Percentiles rank a stretch among this genome's conserved stretches.
Evolutionary conservation across 1,284 basidiomycete species (phyloP).

Genomic region (Pholiota adiposa): DNA sequence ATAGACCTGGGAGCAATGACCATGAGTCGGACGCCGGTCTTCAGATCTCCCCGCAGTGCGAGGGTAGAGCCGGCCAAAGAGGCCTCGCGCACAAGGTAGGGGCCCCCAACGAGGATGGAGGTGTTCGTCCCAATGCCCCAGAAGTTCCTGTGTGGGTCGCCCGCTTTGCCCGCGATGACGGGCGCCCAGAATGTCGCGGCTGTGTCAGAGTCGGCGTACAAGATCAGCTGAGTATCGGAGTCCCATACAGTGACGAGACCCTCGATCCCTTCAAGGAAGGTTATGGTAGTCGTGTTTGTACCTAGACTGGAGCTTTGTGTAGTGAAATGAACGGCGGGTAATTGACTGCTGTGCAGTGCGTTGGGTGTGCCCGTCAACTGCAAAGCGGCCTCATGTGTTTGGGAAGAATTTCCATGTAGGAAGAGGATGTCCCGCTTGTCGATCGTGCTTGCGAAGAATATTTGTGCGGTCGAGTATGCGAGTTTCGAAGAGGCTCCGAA

Average conservation of each 20-base stretch:
- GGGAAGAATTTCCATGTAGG: conserved; percentile 61
- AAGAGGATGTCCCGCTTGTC: conserved; percentile 71
- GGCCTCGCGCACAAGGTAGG: conserved; percentile 58
- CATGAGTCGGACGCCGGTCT: conserved; percentile 45
- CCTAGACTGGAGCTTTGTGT: conserved; percentile 18
- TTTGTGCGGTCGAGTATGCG: conserved; percentile 68
- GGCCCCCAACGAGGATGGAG: conserved; percentile 59
- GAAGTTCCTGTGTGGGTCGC: conserved; percentile 43
- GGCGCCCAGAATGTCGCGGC: conserved; percentile 59
- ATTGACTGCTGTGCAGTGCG: conserved; percentile 34
- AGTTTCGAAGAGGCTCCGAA: conserved; percentile 60
- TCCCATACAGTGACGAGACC: conserved; percentile 69
- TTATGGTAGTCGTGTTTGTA: conserved; percentile 37
- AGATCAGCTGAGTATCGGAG: conserved; percentile 63
- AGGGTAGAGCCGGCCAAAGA: conserved; percentile 41
- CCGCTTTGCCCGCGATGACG: conserved; percentile 33
- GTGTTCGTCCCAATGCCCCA: conserved; percentile 56
- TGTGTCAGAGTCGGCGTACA: conserved; percentile 67
- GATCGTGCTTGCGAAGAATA: conserved; percentile 70
- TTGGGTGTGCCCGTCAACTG: conserved; percentile 48
- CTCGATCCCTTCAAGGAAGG: conserved; percentile 55
- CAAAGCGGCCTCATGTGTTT: conserved; percentile 65
- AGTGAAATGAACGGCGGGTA: conserved; percentile 36
- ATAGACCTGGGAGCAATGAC: conserved; percentile 59
- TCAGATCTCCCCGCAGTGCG: conserved; percentile 51